Evolutionary conservation across 1,284 basidiomycete species (phyloP).

Genomic region (Trichosporon sp.): DNA sequence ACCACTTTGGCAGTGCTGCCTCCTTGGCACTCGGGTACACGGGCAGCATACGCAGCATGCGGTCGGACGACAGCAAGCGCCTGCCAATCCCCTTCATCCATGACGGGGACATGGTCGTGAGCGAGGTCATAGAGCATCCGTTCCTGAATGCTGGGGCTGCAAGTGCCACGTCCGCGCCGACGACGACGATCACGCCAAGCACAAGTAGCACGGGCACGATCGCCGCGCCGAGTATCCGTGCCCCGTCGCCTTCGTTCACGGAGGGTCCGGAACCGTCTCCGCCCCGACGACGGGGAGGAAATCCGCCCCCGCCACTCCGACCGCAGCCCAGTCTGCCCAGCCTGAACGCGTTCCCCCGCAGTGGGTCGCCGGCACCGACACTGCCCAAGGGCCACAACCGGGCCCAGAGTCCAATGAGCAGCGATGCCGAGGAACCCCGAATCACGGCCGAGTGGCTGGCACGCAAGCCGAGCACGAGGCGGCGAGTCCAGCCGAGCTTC

Average conservation of each 20-base stretch:
- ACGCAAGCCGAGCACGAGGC: conserved; percentile 25
- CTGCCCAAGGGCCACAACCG: background rate
- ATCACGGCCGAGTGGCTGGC: conserved; percentile 32
- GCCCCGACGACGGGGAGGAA: background rate
- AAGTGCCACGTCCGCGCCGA: background rate
- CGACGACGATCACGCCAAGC: background rate
- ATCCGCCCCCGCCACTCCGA: background rate
- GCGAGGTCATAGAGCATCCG: conserved; percentile 18
- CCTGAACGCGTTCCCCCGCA: background rate
- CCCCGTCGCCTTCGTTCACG: background rate
- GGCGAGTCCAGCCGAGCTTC: background rate
- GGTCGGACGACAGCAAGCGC: conserved; percentile 6
- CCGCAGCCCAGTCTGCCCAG: background rate
- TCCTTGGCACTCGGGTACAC: background rate
- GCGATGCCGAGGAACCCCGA: conserved; percentile 4
- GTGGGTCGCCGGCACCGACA: background rate
- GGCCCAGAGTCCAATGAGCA: conserved; percentile 2
- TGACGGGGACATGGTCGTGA: conserved; percentile 17
- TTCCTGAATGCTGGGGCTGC: conserved; percentile 7
- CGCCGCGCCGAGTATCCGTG: background rate
- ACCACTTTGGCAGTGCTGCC: background rate
- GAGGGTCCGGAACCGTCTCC: background rate
- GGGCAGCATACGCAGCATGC: conserved; percentile 6
- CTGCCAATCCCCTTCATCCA: conserved; percentile 14
- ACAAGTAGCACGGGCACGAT: background rate